Conservation (phyloP, 257 asterid genomes). For the Verbascum thapsus region DNA sequence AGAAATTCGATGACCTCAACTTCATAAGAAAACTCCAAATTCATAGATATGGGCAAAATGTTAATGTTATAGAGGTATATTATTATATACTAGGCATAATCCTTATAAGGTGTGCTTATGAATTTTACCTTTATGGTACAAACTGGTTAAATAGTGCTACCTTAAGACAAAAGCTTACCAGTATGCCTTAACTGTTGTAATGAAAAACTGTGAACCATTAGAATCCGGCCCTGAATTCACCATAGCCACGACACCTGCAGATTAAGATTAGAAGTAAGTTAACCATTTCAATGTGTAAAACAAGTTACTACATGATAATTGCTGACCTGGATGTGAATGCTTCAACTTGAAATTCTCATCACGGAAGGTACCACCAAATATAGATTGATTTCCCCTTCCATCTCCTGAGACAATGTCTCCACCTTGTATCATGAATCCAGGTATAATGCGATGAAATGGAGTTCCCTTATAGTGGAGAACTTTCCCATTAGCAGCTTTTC, state of each 20-base stretch:
- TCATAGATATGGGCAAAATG: no score
- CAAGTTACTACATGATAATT: neutral
- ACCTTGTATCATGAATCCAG: conserved; percentile 99
- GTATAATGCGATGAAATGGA: conserved; percentile 91
- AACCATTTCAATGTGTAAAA: neutral
- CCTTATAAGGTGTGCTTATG: neutral
- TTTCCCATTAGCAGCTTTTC: conserved; percentile 73
- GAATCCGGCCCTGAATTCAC: conserved; percentile 86
- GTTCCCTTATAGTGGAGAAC: conserved; percentile 88
- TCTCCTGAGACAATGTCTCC: conserved; percentile 81
- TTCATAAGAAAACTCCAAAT: no score
- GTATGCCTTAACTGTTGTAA: conserved; percentile 79
- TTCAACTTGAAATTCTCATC: conserved; percentile 89
- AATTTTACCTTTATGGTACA: neutral
- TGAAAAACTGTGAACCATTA: conserved; percentile 87
- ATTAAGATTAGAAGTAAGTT: conserved; percentile 4
- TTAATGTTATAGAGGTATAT: no score
- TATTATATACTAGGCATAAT: neutral
- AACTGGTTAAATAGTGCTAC: neutral
- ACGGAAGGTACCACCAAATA: conserved; percentile 63
- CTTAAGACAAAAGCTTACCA: conserved; percentile 50
- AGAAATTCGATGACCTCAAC: neutral
- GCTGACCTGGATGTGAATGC: conserved; percentile 75
- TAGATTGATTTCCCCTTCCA: conserved; percentile 86
- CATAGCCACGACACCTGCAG: conserved; percentile 82